Conservation (phyloP, 305 asterid genomes). For the Ilex paraguariensis region DNA sequence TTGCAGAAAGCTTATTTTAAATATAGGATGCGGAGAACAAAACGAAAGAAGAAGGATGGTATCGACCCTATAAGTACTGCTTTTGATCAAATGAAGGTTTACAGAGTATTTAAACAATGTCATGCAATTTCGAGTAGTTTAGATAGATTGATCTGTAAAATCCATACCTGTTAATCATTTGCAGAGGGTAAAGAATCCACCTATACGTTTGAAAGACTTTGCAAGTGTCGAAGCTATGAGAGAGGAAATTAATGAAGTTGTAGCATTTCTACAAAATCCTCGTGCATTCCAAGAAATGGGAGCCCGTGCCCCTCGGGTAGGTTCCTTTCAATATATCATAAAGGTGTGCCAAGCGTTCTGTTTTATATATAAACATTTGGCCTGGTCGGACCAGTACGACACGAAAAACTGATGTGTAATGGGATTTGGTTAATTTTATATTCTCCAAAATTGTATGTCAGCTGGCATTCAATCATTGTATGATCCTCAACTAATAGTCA, state of each 20-base stretch:
- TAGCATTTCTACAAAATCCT: conserved; percentile 91
- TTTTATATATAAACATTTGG: too few species aligned
- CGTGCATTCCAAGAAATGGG: conserved; percentile 95
- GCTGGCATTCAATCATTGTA: too few species aligned
- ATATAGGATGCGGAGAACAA: conserved; percentile 39
- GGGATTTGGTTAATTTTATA: too few species aligned
- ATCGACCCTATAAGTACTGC: conserved; percentile 94
- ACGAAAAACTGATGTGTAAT: too few species aligned
- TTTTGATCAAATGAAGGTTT: conserved; percentile 97
- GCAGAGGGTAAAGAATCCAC: conserved; percentile 95
- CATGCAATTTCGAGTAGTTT: conserved; percentile 9
- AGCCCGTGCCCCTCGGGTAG: conserved; percentile 99
- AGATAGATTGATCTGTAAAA: background rate
- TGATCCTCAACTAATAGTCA: too few species aligned
- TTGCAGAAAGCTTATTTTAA: conserved; percentile 71
- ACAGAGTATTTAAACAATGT: conserved; percentile 13
- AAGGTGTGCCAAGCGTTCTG: conserved; percentile 7
- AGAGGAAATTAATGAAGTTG: conserved; percentile 97
- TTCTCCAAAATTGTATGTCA: too few species aligned
- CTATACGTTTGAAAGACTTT: conserved; percentile 86
- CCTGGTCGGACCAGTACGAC: too few species aligned
- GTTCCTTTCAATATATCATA: conserved; percentile 21
- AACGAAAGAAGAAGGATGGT: conserved; percentile 57
- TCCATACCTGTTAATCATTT: background rate
- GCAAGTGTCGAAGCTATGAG: conserved; percentile 92